These are phyloP conservation scores for Paecilomyces sp. DNA, from an alignment of 2,329 filamentous ascomycete genomes.

Conservation along the genomic window DNA sequence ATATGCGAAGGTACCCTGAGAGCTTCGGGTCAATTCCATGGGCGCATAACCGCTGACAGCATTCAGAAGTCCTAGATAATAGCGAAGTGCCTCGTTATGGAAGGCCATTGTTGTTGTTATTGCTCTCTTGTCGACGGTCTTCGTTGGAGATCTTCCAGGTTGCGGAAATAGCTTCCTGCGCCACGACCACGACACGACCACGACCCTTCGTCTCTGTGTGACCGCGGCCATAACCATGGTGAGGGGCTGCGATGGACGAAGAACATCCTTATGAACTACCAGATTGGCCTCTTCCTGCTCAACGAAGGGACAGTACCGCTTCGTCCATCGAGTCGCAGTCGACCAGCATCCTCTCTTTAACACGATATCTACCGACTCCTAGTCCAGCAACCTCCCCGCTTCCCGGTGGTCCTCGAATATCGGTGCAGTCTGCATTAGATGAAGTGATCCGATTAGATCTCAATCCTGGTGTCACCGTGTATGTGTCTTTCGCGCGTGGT, in stretches of 20 bases:
- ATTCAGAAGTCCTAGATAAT: background rate
- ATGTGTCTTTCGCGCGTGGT: conserved; percentile 4
- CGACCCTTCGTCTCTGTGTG: background rate
- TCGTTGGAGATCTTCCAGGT: background rate
- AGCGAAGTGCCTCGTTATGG: background rate
- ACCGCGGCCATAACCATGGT: background rate
- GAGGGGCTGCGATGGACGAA: background rate
- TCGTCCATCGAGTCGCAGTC: conserved; percentile 24
- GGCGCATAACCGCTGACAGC: background rate
- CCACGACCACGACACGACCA: background rate
- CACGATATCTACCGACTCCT: conserved; percentile 17
- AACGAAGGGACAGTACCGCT: conserved; percentile 11
- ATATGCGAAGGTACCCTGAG: background rate
- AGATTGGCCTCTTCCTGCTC: conserved; percentile 21
- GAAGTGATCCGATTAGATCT: conserved; percentile 23
- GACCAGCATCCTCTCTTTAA: conserved; percentile 20
- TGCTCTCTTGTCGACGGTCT: background rate
- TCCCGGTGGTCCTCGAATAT: conserved; percentile 10
- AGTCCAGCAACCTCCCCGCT: conserved; percentile 20
- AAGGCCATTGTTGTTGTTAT: background rate
- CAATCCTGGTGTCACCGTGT: conserved; percentile 28
- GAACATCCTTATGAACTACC: conserved; percentile 11
- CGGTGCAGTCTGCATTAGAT: conserved; percentile 10
- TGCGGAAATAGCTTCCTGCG: background rate
- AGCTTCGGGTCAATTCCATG: background rate